Percentiles rank a stretch among this genome's conserved stretches.
These are phyloP conservation scores for Cyberlindnera sargentensis DNA, from an alignment of 805 yeast genomes.

Conservation along the genomic window DNA sequence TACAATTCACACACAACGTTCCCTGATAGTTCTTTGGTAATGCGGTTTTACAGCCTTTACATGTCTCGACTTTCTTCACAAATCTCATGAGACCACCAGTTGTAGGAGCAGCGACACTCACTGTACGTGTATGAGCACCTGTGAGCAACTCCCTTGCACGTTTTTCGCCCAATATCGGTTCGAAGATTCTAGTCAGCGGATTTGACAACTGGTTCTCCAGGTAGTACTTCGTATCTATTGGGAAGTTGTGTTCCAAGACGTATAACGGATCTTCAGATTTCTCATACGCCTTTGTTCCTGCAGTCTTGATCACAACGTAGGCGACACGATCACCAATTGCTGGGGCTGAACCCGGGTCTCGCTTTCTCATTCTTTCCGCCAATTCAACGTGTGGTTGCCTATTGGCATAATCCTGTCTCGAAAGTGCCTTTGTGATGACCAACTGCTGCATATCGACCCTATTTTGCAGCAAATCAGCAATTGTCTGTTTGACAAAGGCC, in stretches of 20 bases:
- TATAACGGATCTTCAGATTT: constrained; percentile 95
- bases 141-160: constrained; percentile 73
- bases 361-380: constrained; percentile 90
- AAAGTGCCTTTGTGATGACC: constrained; percentile 88
- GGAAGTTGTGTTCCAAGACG: constrained; percentile 85
- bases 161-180: constrained; percentile 86
- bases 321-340: constrained; percentile 97
- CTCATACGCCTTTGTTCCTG: constrained; percentile 80
- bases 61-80: constrained; percentile 80
- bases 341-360: constrained; percentile 98
- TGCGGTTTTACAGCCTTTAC: constrained; percentile 85
- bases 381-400: constrained; percentile 97
- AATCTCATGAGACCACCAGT: constrained; percentile 86
- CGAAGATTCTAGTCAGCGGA: constrained; percentile 88
- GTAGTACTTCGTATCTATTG: constrained; percentile 92
- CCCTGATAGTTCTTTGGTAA: constrained; percentile 52
- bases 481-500: constrained; percentile 74
- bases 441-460: constrained; percentile 87
- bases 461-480: constrained; percentile 86
- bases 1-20: constrained; percentile 77
- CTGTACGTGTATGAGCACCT: constrained; percentile 79
- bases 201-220: constrained; percentile 88
- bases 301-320: constrained; percentile 81
- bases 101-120: constrained; percentile 43
- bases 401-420: constrained; percentile 82